phyloP scores from a whole-genome alignment of 768 basidiomycete species.

The Hygrocybe punicea region DNA sequence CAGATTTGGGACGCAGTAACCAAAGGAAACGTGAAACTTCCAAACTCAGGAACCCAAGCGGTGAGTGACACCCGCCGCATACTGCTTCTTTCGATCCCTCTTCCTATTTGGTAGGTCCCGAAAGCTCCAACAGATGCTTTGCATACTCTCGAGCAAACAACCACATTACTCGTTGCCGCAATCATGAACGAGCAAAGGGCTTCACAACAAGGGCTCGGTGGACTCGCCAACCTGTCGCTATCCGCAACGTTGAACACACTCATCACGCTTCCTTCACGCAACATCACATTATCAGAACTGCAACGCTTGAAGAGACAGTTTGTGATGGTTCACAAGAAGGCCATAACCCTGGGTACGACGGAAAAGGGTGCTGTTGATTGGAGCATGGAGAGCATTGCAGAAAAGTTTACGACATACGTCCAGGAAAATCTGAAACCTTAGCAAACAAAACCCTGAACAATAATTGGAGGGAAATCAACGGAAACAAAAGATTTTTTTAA shows the following conservation, averaged over 20 bases:
- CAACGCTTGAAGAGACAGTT: constrained; percentile 91
- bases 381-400: constrained; percentile 66
- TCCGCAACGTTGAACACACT: constrained; percentile 41
- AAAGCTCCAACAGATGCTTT: constrained; percentile 89
- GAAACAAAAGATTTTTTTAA: not conserved
- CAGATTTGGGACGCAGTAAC: constrained; percentile 81
- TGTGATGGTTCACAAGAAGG: constrained; percentile 84
- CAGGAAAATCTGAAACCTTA: constrained; percentile 61
- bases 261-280: constrained; percentile 64
- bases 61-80: constrained; percentile 41
- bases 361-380: constrained; percentile 77
- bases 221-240: constrained; percentile 46
- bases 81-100: not conserved
- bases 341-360: constrained; percentile 76
- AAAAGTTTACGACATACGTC: constrained; percentile 67
- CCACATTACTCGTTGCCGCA: constrained; percentile 64
- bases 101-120: constrained; percentile 46
- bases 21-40: constrained; percentile 76
- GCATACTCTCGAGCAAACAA: constrained; percentile 76
- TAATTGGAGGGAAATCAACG: no score
- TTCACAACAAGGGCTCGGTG: constrained; percentile 49
- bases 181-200: constrained; percentile 64
- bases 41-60: constrained; percentile 76
- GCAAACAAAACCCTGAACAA: constrained; percentile 7
- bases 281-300: constrained; percentile 79